Percentiles rank a stretch among this genome's conserved stretches.
Conservation (phyloP, 2,329 filamentous ascomycete species). For the Exophiala alcalophila region DNA sequence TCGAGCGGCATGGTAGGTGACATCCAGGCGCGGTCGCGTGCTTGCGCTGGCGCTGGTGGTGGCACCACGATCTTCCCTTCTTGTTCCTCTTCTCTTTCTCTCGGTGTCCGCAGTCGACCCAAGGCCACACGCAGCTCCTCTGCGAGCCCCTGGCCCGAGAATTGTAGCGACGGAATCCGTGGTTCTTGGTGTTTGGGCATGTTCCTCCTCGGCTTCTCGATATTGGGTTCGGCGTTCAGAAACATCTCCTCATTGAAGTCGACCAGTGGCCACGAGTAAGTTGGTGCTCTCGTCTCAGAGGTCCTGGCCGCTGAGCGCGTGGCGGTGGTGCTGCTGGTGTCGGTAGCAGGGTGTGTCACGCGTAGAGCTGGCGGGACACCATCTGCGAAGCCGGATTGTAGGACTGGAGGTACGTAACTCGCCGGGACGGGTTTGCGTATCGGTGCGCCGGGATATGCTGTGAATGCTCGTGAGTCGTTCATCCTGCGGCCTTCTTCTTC, state of each 20-base stretch:
- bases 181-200: constrained; percentile 20
- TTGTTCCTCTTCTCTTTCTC: not conserved
- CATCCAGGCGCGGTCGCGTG: constrained; percentile 5
- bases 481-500: no score
- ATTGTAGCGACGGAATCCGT: constrained; percentile 15
- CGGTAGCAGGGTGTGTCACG: constrained; percentile 9
- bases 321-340: not conserved
- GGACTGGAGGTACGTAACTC: constrained; percentile 13
- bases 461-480: no score
- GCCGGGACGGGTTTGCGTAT: constrained; percentile 4
- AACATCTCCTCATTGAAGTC: constrained; percentile 22
- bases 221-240: constrained; percentile 18
- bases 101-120: not conserved
- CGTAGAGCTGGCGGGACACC: constrained; percentile 17
- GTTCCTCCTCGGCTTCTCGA: no score
- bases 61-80: not conserved
- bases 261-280: constrained; percentile 19
- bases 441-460: constrained; percentile 10
- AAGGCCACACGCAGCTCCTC: constrained; percentile 14
- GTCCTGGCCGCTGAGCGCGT: not conserved
- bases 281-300: not conserved
- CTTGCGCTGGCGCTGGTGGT: not conserved
- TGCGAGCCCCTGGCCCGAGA: constrained; percentile 1
- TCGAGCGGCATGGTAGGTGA: constrained; percentile 6
- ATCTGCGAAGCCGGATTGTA: constrained; percentile 18